These are phyloP conservation scores for Tolypocladium capitatum DNA, from an alignment of 2,329 filamentous ascomycete genomes.

Conservation along the genomic window DNA sequence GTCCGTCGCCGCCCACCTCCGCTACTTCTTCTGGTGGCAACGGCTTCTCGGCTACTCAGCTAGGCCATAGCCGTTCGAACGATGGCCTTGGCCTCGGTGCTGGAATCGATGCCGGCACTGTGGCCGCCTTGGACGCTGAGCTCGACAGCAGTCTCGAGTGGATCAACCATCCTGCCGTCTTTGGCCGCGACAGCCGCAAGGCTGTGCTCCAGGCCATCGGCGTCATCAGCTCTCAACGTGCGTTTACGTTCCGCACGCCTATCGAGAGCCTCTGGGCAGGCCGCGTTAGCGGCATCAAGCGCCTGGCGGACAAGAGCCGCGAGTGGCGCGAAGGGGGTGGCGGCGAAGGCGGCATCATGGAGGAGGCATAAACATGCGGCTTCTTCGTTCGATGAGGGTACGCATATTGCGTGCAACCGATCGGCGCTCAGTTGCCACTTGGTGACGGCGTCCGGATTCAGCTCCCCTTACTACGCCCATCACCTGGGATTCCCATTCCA, in stretches of 20 bases:
- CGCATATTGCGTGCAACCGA: background rate
- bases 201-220: slow-evolving; percentile 92
- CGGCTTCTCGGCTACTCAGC: slow-evolving; percentile 26
- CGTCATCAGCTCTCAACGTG: slow-evolving; percentile 87
- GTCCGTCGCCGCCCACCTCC: slow-evolving; percentile 40
- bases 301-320: slow-evolving; percentile 67
- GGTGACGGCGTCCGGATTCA: background rate
- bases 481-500: background rate
- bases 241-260: slow-evolving; percentile 83
- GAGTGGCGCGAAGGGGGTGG: slow-evolving; percentile 85
- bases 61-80: slow-evolving; percentile 39
- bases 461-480: background rate
- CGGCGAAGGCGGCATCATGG: slow-evolving; percentile 53
- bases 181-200: slow-evolving; percentile 86
- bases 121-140: slow-evolving; percentile 79
- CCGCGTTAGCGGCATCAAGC: slow-evolving; percentile 67
- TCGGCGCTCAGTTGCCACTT: background rate
- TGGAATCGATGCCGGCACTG: slow-evolving; percentile 73
- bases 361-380: slow-evolving; percentile 35
- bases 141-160: slow-evolving; percentile 85
- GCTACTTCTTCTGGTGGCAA: slow-evolving; percentile 27
- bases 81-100: slow-evolving; percentile 47
- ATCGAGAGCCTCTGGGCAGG: slow-evolving; percentile 83
- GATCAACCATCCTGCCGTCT: slow-evolving; percentile 95
- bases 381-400: background rate